Conservation (phyloP, 257 asterid species). For the Cinchona pubescens region DNA sequence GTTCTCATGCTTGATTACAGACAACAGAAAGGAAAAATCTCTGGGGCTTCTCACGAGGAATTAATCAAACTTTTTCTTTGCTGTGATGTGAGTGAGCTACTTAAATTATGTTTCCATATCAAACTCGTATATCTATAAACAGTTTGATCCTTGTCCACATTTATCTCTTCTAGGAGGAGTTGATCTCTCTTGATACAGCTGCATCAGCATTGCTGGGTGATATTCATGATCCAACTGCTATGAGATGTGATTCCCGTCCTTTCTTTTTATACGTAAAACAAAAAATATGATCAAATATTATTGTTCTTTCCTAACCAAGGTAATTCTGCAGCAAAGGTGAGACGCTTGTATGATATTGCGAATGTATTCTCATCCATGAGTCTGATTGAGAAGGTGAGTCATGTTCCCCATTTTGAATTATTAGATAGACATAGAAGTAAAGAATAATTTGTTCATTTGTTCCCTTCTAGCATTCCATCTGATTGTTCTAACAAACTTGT, state of each 20-base stretch:
- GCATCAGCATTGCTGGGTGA: conserved; percentile 62
- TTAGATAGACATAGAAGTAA: background rate
- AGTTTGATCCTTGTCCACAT: conserved; percentile 7
- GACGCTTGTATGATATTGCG: conserved; percentile 71
- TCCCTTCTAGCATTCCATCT: background rate
- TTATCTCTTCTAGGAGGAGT: conserved; percentile 44
- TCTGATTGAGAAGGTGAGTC: conserved; percentile 67
- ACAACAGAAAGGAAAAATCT: conserved; percentile 55
- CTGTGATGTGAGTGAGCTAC: conserved; percentile 49
- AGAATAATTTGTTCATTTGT: background rate
- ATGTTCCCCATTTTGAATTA: conserved; percentile 4
- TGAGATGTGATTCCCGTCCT: conserved; percentile 50
- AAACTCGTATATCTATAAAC: background rate
- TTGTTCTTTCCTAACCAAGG: background rate
- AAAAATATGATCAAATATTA: background rate
- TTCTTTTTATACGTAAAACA: conserved; percentile 13
- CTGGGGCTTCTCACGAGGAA: conserved; percentile 55
- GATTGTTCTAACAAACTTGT: conserved; percentile 13
- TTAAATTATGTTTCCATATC: background rate
- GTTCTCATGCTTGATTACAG: conserved; percentile 32
- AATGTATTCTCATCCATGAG: conserved; percentile 60
- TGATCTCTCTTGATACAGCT: conserved; percentile 54
- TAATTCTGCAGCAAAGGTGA: conserved; percentile 52
- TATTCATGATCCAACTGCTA: conserved; percentile 37
- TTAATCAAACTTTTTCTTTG: conserved; percentile 63